phyloP scores from a whole-genome alignment of 2,329 filamentous ascomycete species.

The Fonsecaea pedrosoi region DNA sequence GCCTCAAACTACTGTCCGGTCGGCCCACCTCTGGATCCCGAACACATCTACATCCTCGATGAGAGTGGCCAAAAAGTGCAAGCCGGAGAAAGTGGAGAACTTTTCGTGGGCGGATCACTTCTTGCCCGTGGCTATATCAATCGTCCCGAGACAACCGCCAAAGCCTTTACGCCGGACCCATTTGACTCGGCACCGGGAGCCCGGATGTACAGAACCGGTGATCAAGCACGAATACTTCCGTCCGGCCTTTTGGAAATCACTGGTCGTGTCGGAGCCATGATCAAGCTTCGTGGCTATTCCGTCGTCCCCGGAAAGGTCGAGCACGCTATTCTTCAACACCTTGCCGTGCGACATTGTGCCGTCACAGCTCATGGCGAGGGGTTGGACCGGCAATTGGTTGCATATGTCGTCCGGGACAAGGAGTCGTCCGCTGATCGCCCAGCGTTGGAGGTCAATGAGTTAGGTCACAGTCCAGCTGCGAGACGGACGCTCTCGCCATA shows the following conservation, averaged over 20 bases:
- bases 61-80: slow-evolving; percentile 70
- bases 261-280: slow-evolving; percentile 78
- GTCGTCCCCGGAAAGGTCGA: slow-evolving; percentile 80
- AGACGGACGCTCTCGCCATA: slow-evolving; percentile 69
- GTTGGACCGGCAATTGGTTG: slow-evolving; percentile 75
- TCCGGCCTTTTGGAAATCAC: slow-evolving; percentile 76
- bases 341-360: slow-evolving; percentile 74
- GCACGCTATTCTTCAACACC: slow-evolving; percentile 70
- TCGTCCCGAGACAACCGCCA: slow-evolving; percentile 76
- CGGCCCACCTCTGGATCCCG: slow-evolving; percentile 70
- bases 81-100: slow-evolving; percentile 70
- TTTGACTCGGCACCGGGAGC: slow-evolving; percentile 66
- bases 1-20: slow-evolving; percentile 74
- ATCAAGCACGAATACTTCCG: slow-evolving; percentile 70
- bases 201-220: slow-evolving; percentile 77
- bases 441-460: slow-evolving; percentile 69
- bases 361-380: slow-evolving; percentile 78
- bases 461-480: slow-evolving; percentile 73
- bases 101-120: slow-evolving; percentile 76
- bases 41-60: slow-evolving; percentile 75
- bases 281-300: slow-evolving; percentile 79
- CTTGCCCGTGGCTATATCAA: slow-evolving; percentile 80
- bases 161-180: slow-evolving; percentile 71
- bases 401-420: slow-evolving; percentile 74
- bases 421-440: slow-evolving; percentile 65